Conservation (phyloP, 148 eudicot genomes). For the Vaccinium darrowii region DNA sequence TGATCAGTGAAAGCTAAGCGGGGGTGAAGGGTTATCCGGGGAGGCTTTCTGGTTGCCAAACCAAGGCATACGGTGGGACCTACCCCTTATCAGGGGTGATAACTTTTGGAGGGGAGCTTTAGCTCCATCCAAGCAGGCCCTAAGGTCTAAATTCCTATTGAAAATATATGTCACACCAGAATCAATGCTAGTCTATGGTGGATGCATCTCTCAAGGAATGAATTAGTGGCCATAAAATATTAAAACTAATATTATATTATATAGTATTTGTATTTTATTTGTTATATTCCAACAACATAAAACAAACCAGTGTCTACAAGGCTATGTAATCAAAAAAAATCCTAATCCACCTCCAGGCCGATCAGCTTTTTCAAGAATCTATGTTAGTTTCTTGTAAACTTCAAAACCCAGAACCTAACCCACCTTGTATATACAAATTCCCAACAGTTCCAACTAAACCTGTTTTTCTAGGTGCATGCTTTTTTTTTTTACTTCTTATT, state of each 20-base stretch:
- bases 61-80: no score
- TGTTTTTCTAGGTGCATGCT: no score
- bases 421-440: neutral
- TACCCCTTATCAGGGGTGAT: no score
- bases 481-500: no score
- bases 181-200: neutral
- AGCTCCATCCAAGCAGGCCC: no score
- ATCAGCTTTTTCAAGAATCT: neutral
- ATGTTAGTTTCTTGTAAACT: neutral
- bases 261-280: neutral
- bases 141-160: neutral
- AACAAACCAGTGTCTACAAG: neutral
- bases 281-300: neutral
- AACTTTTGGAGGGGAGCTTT: no score
- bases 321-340: neutral
- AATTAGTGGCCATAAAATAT: neutral
- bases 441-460: constrained; percentile 2
- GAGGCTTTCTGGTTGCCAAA: no score
- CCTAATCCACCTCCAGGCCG: neutral
- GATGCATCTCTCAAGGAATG: neutral
- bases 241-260: neutral
- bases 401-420: neutral
- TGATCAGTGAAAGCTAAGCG: no score
- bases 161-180: neutral
- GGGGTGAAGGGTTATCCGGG: no score